Conservation (phyloP, 108 stramenopile genomes). For the Nitzschia palea region DNA sequence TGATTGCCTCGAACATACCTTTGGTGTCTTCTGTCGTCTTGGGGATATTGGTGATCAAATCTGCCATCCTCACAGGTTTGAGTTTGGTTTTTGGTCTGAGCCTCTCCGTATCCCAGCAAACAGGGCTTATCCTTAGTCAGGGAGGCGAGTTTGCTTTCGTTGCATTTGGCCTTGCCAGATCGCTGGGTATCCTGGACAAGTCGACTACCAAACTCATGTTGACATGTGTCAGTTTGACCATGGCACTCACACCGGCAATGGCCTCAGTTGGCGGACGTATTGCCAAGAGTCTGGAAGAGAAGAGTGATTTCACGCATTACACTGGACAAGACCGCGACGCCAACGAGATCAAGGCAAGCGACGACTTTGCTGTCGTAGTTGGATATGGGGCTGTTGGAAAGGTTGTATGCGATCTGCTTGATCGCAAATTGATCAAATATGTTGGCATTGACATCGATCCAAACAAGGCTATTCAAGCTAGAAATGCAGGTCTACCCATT, state of each 20-base stretch:
- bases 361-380: constrained; percentile 93
- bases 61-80: constrained; percentile 63
- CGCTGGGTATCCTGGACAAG: constrained; percentile 75
- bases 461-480: constrained; percentile 89
- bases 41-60: constrained; percentile 87
- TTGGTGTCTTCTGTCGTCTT: constrained; percentile 70
- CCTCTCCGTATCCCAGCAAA: constrained; percentile 78
- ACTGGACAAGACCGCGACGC: constrained; percentile 88
- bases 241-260: constrained; percentile 91
- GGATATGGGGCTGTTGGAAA: constrained; percentile 95
- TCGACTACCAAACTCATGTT: constrained; percentile 86
- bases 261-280: constrained; percentile 64
- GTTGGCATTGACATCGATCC: constrained; percentile 95
- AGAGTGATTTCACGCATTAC: constrained; percentile 88
- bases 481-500: constrained; percentile 92
- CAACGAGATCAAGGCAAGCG: constrained; percentile 83
- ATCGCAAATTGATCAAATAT: constrained; percentile 91
- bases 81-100: constrained; percentile 82
- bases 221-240: constrained; percentile 93
- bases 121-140: constrained; percentile 90
- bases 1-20: constrained; percentile 73
- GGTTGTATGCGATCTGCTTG: constrained; percentile 93
- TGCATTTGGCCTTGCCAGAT: constrained; percentile 90
- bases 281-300: constrained; percentile 81
- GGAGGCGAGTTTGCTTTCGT: constrained; percentile 99